A percentile compares a stretch with the other conserved stretches of the same genome.
These are phyloP conservation scores for Russula griseocarnosa DNA, from an alignment of 768 basidiomycete species.

Conservation along the genomic window DNA sequence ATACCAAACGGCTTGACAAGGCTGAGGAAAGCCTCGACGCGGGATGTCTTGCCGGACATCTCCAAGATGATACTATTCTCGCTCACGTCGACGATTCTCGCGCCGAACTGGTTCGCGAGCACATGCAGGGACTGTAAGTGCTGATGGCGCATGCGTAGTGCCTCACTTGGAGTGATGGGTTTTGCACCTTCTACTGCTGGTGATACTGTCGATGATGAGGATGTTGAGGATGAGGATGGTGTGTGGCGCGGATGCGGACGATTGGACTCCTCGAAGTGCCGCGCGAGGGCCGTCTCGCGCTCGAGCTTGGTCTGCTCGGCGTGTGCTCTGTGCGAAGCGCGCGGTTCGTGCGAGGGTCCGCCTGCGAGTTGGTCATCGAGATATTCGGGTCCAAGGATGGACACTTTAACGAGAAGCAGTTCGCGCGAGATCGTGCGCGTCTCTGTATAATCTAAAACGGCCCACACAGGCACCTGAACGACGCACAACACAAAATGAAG, in stretches of 20 bases:
- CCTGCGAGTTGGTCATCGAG: conserved; percentile 86
- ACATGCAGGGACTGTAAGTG: conserved; percentile 84
- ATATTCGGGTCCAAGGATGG: conserved; percentile 96
- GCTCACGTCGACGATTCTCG: conserved; percentile 89
- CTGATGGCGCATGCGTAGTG: conserved; percentile 83
- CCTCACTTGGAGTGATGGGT: conserved; percentile 62
- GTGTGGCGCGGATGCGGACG: conserved; percentile 33
- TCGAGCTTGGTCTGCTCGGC: conserved; percentile 51
- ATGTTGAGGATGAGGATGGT: conserved; percentile 32
- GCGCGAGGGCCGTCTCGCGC: conserved; percentile 67
- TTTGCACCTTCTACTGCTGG: conserved; percentile 8
- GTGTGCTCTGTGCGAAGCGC: conserved; percentile 33
- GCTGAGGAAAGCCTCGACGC: conserved; percentile 90
- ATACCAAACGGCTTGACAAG: conserved; percentile 93
- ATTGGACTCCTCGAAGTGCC: conserved; percentile 68
- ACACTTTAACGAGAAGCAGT: conserved; percentile 91
- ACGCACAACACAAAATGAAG: background rate
- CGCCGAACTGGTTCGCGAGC: conserved; percentile 85
- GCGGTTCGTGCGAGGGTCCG: conserved; percentile 78
- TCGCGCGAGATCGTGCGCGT: conserved; percentile 90
- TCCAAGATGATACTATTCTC: conserved; percentile 95
- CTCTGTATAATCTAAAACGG: conserved; percentile 95
- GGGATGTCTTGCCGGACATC: conserved; percentile 84
- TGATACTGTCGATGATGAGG: conserved; percentile 26
- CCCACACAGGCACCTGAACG: conserved; percentile 94